A percentile compares a stretch with the other conserved stretches of the same genome.
These are phyloP conservation scores for Nemania sp. DNA, from an alignment of 2,329 filamentous ascomycete genomes.

Conservation along the genomic window DNA sequence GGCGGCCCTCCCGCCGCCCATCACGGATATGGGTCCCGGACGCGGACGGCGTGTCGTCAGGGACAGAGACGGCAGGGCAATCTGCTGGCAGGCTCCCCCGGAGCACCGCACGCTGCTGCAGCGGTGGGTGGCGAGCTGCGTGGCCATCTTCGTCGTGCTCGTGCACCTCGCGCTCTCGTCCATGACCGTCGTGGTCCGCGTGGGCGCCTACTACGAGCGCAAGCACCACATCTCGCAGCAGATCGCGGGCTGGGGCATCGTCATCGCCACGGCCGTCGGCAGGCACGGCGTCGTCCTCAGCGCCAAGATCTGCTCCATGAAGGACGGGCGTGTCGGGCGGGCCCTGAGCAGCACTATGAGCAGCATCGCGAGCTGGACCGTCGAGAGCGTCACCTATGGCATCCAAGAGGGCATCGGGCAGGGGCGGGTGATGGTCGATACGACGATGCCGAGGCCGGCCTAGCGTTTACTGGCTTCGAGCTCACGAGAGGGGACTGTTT, in stretches of 20 bases:
- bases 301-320: conserved; percentile 61
- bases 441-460: conserved; percentile 20
- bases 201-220: conserved; percentile 66
- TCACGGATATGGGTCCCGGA: conserved; percentile 23
- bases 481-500: neutral
- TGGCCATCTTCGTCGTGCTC: conserved; percentile 63
- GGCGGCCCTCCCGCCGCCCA: conserved; percentile 51
- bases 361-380: conserved; percentile 62
- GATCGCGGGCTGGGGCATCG: conserved; percentile 55
- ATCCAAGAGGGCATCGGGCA: conserved; percentile 65
- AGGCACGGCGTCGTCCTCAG: conserved; percentile 56
- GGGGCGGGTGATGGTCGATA: conserved; percentile 34
- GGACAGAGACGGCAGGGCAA: neutral
- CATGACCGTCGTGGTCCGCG: conserved; percentile 53
- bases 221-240: conserved; percentile 67
- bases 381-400: conserved; percentile 67
- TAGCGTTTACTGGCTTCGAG: neutral
- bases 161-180: conserved; percentile 65
- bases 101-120: conserved; percentile 54
- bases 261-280: conserved; percentile 58
- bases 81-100: conserved; percentile 23
- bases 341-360: conserved; percentile 58
- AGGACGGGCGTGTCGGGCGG: conserved; percentile 67
- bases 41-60: too few species aligned
- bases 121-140: conserved; percentile 57